Base-by-base conservation (phyloP, 495 filamentous ascomycete species). In the Penicillium cinerascens region DNA sequence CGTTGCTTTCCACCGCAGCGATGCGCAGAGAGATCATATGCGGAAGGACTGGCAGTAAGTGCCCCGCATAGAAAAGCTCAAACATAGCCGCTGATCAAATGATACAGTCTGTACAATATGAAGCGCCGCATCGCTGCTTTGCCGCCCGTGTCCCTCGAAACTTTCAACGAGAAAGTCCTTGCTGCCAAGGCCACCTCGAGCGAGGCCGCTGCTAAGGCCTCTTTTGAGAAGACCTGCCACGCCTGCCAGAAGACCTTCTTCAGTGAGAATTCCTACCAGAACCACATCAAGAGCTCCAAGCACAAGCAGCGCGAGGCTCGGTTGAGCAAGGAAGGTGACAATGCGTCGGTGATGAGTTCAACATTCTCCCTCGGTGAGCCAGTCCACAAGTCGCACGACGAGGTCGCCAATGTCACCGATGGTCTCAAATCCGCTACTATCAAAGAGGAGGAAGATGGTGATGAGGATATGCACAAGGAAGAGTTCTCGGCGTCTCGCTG, bases 41-140 rank as follows among this genome's bases (percentile, higher is more conserved):
- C 90, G 91, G 61, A 90, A 83, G 59, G 93, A 98, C 69, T 98
- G 93, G 92, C 92, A 97, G 92, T 96, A 83, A 68, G 91, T 49
- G 40, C 29, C 29, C 29, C 54, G 45, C 17, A 13, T 39, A 29
- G 37, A 52, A 22, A 18, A 42, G 20, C 40, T 35, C 23, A 25
- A 21, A 42, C 25, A 50, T 39, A 36, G 46, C 33, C 48, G 16
- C 10, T 36, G n/a, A 25, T 43, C 41, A 36, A 13, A 44, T 6
- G 0, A 17, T 25, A 17, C 40, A 96, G 91, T 73, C 83, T 95
- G 48, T 98, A 98, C 69, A 98, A 98, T 68, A 83, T 98, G 61
- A 97, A 98, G 71, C 89, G 93, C 58, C 88, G 92, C 53, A 87
- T 98, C 55, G 91, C 92, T 18, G 87, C 89, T 11, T 78, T 98